A percentile compares a stretch with the other conserved stretches of the same genome.
Evolutionary conservation across 805 yeast genomes (phyloP).

Genomic region (Groenewaldozyma tartarivorans): DNA sequence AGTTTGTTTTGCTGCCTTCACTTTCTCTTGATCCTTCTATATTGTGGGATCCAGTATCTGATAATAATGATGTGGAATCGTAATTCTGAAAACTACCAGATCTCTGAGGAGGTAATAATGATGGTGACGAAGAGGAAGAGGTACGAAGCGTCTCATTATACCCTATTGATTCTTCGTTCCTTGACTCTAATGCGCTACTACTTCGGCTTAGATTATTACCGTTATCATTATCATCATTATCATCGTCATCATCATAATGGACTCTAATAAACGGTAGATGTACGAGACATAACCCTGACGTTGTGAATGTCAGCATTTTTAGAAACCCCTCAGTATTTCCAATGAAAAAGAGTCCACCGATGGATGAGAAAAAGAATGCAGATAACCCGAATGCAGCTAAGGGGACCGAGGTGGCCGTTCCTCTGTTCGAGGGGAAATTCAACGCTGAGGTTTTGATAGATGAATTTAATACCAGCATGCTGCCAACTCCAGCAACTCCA

Average conservation of each 20-base stretch:
- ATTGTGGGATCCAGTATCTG: not conserved
- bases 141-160: not conserved
- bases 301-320: conserved; percentile 11
- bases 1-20: too few relatives aligned
- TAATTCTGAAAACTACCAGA: not conserved
- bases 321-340: conserved; percentile 19
- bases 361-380: conserved; percentile 57
- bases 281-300: conserved; percentile 11
- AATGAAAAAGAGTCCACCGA: conserved; percentile 30
- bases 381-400: conserved; percentile 66
- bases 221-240: too few relatives aligned
- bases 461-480: conserved; percentile 55
- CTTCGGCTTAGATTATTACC: too few relatives aligned
- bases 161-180: not conserved
- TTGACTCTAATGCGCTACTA: too few relatives aligned
- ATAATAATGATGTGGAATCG: not conserved
- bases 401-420: conserved; percentile 69
- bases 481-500: conserved; percentile 50
- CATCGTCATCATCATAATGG: conserved; percentile 6
- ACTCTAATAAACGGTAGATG: conserved; percentile 14
- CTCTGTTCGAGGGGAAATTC: conserved; percentile 55
- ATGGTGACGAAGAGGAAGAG: not conserved
- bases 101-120: not conserved
- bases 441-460: conserved; percentile 65
- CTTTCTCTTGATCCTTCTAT: too few relatives aligned